phyloP scores from a whole-genome alignment of 2,329 filamentous ascomycete species.

The Pseudocercospora crystallina region DNA sequence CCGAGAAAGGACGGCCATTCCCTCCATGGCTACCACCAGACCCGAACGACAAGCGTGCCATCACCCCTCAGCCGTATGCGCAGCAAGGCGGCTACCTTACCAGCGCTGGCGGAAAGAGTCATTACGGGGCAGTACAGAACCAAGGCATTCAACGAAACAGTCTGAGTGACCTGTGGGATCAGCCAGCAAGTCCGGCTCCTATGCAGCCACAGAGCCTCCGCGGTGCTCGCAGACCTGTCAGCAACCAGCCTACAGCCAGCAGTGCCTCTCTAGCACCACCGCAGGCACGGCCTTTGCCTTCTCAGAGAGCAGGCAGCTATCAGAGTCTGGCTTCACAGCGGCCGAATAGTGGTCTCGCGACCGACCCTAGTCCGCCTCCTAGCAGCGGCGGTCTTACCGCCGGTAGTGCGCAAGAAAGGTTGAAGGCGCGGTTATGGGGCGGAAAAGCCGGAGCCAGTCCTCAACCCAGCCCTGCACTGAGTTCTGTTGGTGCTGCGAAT shows the following conservation, averaged over 20 bases:
- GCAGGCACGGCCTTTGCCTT: slow-evolving; percentile 63
- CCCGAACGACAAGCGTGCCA: slow-evolving; percentile 63
- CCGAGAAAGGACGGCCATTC: slow-evolving; percentile 77
- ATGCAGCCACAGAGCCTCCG: slow-evolving; percentile 47
- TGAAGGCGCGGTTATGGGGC: slow-evolving; percentile 74
- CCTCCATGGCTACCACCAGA: slow-evolving; percentile 88
- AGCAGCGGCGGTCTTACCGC: slow-evolving; percentile 40
- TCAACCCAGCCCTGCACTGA: slow-evolving; percentile 15
- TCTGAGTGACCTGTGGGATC: slow-evolving; percentile 61
- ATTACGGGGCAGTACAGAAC: slow-evolving; percentile 29
- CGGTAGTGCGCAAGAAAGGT: slow-evolving; percentile 72
- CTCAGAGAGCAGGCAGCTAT: slow-evolving; percentile 72
- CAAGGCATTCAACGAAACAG: slow-evolving; percentile 45
- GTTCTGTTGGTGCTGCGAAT: slow-evolving; percentile 14
- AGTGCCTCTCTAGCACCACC: slow-evolving; percentile 36
- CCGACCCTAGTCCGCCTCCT: slow-evolving; percentile 40
- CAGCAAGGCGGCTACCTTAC: slow-evolving; percentile 32
- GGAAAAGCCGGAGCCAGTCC: slow-evolving; percentile 18
- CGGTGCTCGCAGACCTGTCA: slow-evolving; percentile 26
- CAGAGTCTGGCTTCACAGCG: slow-evolving; percentile 53
- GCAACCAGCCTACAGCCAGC: slow-evolving; percentile 14
- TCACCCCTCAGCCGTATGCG: slow-evolving; percentile 36
- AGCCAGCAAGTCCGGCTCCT: slow-evolving; percentile 38
- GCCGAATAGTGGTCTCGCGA: slow-evolving; percentile 23
- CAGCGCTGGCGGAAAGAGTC: slow-evolving; percentile 35